A percentile compares a stretch with the other conserved stretches of the same genome.
These are phyloP conservation scores for Groenewaldozyma salmanticensis DNA, from an alignment of 805 yeast genomes.

Conservation along the genomic window DNA sequence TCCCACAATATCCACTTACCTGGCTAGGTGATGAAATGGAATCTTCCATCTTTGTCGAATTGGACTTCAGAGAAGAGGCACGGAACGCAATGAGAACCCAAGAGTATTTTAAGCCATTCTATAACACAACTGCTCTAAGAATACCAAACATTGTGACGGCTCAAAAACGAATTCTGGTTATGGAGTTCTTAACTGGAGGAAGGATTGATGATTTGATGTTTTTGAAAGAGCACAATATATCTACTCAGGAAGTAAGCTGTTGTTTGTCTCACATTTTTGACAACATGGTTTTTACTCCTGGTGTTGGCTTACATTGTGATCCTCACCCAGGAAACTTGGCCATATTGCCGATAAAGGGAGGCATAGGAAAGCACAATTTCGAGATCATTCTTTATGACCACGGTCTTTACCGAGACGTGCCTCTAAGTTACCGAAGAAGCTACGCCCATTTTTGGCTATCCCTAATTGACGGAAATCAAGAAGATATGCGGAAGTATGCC, in stretches of 20 bases:
- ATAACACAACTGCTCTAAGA: slow-evolving; percentile 59
- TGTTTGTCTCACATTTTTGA: slow-evolving; percentile 88
- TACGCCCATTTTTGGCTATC: slow-evolving; percentile 94
- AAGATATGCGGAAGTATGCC: slow-evolving; percentile 64
- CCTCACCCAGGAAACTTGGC: slow-evolving; percentile 98
- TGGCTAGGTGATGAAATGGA: slow-evolving; percentile 96
- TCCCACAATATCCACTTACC: slow-evolving; percentile 86
- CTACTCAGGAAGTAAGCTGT: slow-evolving; percentile 67
- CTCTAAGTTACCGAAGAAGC: slow-evolving; percentile 62
- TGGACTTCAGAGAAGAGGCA: slow-evolving; percentile 84
- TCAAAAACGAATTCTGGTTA: slow-evolving; percentile 59
- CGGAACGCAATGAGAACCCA: slow-evolving; percentile 64
- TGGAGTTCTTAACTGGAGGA: slow-evolving; percentile 81
- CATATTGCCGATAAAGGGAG: slow-evolving; percentile 36
- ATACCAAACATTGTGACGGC: slow-evolving; percentile 68
- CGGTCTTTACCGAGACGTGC: slow-evolving; percentile 82
- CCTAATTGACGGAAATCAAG: slow-evolving; percentile 58
- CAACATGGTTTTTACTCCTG: slow-evolving; percentile 90
- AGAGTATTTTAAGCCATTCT: slow-evolving; percentile 49
- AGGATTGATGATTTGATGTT: slow-evolving; percentile 69
- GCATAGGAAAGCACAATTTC: slow-evolving; percentile 53
- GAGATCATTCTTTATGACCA: slow-evolving; percentile 92
- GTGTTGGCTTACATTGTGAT: slow-evolving; percentile 90
- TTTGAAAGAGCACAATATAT: slow-evolving; percentile 52
- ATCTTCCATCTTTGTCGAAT: slow-evolving; percentile 77